A percentile compares a stretch with the other conserved stretches of the same genome.
These are phyloP conservation scores for Schizosaccharomyces osmophilus DNA, from an alignment of 805 yeast genomes.

Conservation along the genomic window DNA sequence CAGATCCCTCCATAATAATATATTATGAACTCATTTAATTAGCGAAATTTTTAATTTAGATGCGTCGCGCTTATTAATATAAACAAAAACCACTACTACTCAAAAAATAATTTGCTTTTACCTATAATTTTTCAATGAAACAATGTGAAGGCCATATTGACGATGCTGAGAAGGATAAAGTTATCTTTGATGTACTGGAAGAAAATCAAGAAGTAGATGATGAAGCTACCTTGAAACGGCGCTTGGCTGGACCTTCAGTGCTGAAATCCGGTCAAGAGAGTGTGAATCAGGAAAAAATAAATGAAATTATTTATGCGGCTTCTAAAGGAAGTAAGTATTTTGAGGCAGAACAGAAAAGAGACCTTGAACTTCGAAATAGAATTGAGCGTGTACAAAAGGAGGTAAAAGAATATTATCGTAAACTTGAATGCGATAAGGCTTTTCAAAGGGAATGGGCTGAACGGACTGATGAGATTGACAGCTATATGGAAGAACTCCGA, in stretches of 20 bases:
- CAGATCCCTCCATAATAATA: no score
- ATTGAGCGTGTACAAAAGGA: neutral
- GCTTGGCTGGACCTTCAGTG: conserved; percentile 1
- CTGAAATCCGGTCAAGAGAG: neutral
- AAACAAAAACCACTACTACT: no score
- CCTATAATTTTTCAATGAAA: no score
- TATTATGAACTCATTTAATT: no score
- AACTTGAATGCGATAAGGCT: neutral
- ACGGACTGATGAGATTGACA: neutral
- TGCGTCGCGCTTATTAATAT: no score
- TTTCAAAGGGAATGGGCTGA: neutral
- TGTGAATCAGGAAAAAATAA: neutral
- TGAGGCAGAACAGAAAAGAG: neutral
- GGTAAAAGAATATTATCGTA: neutral
- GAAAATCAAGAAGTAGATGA: conserved; percentile 79
- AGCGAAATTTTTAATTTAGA: no score
- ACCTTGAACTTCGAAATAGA: neutral
- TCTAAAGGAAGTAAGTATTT: conserved; percentile 1
- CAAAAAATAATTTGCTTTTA: no score
- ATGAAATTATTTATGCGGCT: neutral
- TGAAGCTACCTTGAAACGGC: conserved; percentile 44
- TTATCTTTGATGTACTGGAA: conserved; percentile 77
- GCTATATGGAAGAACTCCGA: conserved; percentile 4
- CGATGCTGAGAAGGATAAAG: conserved; percentile 34
- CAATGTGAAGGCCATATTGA: neutral